A percentile compares a stretch with the other conserved stretches of the same genome.
These are phyloP conservation scores for Apiospora sp. DNA, from an alignment of 2,329 filamentous ascomycete genomes.

Conservation along the genomic window DNA sequence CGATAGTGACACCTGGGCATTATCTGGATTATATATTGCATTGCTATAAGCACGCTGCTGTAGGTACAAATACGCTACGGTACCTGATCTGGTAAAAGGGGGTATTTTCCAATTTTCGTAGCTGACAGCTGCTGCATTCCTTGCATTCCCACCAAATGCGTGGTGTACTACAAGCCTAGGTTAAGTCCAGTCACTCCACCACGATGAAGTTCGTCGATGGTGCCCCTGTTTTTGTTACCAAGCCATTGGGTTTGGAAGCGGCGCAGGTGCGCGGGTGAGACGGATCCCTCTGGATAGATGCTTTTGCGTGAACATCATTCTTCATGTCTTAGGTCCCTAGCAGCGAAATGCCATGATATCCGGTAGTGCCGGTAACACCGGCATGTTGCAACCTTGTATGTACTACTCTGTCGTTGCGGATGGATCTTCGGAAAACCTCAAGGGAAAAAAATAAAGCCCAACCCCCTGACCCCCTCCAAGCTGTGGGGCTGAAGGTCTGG, in stretches of 20 bases:
- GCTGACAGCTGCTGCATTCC: background rate
- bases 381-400: conserved; percentile 3
- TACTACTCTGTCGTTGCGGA: background rate
- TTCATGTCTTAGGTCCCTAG: background rate
- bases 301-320: background rate
- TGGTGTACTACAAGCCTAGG: background rate
- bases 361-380: conserved; percentile 9
- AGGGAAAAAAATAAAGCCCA: background rate
- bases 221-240: conserved; percentile 6
- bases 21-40: background rate
- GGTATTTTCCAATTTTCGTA: background rate
- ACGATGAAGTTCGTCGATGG: background rate
- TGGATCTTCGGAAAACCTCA: background rate
- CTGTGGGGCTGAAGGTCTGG: background rate
- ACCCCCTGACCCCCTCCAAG: background rate
- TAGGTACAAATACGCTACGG: background rate
- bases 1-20: background rate
- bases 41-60: background rate
- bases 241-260: background rate
- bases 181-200: background rate
- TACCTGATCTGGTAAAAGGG: background rate
- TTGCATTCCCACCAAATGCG: background rate
- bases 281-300: background rate
- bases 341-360: background rate
- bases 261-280: conserved; percentile 8